phyloP scores from a whole-genome alignment of 768 basidiomycete genomes.

The Rossbeevera mucosa region DNA sequence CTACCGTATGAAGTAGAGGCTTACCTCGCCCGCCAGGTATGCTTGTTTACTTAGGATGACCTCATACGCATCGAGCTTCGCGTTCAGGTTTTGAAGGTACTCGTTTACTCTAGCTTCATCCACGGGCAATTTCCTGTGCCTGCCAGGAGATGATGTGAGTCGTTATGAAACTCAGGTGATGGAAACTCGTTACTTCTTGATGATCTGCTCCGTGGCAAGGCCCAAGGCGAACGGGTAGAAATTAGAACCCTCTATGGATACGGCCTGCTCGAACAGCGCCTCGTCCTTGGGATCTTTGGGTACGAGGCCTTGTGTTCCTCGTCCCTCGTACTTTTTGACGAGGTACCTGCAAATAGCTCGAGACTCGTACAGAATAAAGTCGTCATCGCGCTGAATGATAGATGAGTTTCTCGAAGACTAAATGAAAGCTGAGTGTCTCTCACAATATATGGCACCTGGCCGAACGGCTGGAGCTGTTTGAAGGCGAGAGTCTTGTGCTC shows the following conservation, averaged over 20 bases:
- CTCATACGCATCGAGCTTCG: conserved; percentile 49
- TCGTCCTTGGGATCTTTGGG: conserved; percentile 11
- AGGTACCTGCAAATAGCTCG: conserved; percentile 21
- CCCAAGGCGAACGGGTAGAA: conserved; percentile 46
- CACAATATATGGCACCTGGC: conserved; percentile 5
- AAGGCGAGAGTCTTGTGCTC: background rate
- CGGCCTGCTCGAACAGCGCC: conserved; percentile 20
- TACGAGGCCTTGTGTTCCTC: conserved; percentile 20
- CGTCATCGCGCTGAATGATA: background rate
- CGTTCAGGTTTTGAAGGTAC: conserved; percentile 25
- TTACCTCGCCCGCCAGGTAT: conserved; percentile 55
- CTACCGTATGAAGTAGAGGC: conserved; percentile 5
- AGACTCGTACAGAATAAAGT: background rate
- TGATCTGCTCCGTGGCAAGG: conserved; percentile 45
- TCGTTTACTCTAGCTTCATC: conserved; percentile 25
- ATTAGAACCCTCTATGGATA: conserved; percentile 24
- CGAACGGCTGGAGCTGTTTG: conserved; percentile 15
- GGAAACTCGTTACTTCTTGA: conserved; percentile 41
- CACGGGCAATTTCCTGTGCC: conserved; percentile 2
- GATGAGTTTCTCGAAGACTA: background rate
- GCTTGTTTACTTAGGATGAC: conserved; percentile 46
- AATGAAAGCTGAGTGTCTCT: background rate
- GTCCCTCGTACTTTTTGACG: conserved; percentile 21
- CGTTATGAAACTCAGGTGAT: background rate
- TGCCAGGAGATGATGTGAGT: conserved; percentile 7